A percentile compares a stretch with the other conserved stretches of the same genome.
These are phyloP conservation scores for Penicillium corylophilum DNA, from an alignment of 2,329 filamentous ascomycete species.

Conservation along the genomic window DNA sequence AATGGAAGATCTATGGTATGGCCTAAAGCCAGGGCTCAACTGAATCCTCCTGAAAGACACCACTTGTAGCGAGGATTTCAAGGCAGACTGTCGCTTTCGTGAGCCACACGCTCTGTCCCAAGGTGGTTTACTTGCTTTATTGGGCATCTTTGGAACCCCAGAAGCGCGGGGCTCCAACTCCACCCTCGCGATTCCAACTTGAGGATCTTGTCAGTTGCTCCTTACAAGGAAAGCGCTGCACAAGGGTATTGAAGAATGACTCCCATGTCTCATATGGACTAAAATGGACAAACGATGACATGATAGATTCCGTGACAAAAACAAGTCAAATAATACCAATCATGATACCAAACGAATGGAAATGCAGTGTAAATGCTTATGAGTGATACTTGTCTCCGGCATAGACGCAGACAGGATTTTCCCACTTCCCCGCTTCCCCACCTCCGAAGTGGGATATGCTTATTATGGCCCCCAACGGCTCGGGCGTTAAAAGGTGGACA, in stretches of 20 bases:
- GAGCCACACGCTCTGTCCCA: neutral
- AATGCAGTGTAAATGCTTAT: too few relatives aligned
- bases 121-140: neutral
- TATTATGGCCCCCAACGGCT: too few relatives aligned
- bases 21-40: neutral
- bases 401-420: too few relatives aligned
- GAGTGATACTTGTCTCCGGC: too few relatives aligned
- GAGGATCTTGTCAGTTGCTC: neutral
- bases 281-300: too few relatives aligned
- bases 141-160: neutral
- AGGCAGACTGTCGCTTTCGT: neutral
- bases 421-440: too few relatives aligned
- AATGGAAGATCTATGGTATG: neutral
- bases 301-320: too few relatives aligned
- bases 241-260: slow-evolving; percentile 32
- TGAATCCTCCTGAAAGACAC: neutral
- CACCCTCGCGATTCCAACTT: neutral
- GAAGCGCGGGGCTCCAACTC: neutral
- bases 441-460: too few relatives aligned
- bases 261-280: slow-evolving; percentile 30
- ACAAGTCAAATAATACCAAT: too few relatives aligned
- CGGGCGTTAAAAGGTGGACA: too few relatives aligned
- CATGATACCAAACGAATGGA: too few relatives aligned
- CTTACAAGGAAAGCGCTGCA: neutral
- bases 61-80: neutral